phyloP scores from a whole-genome alignment of 2,329 filamentous ascomycete species.

The Fusarium humuli region DNA sequence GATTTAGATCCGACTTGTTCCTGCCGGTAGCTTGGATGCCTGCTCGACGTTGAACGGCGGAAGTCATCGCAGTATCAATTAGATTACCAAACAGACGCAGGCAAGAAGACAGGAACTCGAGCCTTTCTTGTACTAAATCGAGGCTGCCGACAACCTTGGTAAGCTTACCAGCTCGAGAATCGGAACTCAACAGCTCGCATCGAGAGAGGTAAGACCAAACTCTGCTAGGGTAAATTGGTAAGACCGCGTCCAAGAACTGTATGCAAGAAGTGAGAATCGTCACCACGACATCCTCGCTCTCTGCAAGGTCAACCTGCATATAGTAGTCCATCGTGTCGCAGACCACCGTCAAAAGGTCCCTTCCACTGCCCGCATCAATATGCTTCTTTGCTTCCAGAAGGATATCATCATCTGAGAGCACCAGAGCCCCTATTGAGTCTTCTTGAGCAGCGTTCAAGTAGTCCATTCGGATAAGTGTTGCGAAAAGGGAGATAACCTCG shows the following conservation, averaged over 20 bases:
- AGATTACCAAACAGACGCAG: conserved; percentile 79
- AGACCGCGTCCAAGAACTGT: conserved; percentile 80
- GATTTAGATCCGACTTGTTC: conserved; percentile 60
- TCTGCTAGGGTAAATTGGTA: conserved; percentile 80
- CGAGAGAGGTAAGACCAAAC: conserved; percentile 91
- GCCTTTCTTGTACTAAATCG: conserved; percentile 81
- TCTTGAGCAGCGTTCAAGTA: conserved; percentile 52
- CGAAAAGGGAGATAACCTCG: conserved; percentile 80
- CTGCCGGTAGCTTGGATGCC: conserved; percentile 62
- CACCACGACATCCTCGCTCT: conserved; percentile 73
- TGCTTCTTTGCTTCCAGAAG: conserved; percentile 67
- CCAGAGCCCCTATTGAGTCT: conserved; percentile 48
- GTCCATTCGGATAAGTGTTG: conserved; percentile 72
- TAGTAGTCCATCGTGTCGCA: conserved; percentile 85
- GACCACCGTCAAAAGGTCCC: conserved; percentile 83
- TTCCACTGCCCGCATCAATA: conserved; percentile 62
- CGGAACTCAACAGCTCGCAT: conserved; percentile 81
- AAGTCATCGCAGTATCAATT: conserved; percentile 78
- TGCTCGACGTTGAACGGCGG: conserved; percentile 74
- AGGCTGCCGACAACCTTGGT: conserved; percentile 82
- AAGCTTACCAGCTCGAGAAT: conserved; percentile 81
- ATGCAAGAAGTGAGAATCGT: conserved; percentile 77
- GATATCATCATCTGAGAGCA: conserved; percentile 55
- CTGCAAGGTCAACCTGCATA: conserved; percentile 67
- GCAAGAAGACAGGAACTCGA: conserved; percentile 80